These are phyloP conservation scores for Rhodosporidiobolus sp. DNA, from an alignment of 768 basidiomycete species.

Conservation along the genomic window DNA sequence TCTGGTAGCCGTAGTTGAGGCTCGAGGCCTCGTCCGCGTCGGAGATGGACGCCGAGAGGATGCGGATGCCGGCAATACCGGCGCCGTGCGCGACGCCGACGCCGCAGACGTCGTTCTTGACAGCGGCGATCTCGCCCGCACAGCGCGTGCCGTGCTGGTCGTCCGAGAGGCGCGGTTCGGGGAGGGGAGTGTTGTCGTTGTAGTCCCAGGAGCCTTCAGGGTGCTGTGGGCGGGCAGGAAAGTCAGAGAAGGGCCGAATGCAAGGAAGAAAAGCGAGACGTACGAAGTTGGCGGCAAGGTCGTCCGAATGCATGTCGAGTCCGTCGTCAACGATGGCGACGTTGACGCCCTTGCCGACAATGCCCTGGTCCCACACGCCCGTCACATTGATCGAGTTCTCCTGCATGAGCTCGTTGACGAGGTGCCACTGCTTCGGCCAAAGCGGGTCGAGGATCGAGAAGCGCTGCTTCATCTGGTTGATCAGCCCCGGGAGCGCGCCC, in stretches of 20 bases:
- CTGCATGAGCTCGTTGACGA: conserved; percentile 78
- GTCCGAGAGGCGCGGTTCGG: conserved; percentile 79
- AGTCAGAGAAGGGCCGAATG: background rate
- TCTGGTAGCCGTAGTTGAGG: conserved; percentile 88
- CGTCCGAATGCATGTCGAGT: conserved; percentile 76
- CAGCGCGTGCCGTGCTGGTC: conserved; percentile 98
- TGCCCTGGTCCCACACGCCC: conserved; percentile 81
- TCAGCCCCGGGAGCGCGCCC: background rate
- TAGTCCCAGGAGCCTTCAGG: conserved; percentile 88
- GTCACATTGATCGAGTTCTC: conserved; percentile 83
- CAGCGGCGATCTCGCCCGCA: conserved; percentile 92
- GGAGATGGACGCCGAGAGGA: conserved; percentile 88
- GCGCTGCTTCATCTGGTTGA: conserved; percentile 54
- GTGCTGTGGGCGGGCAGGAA: conserved; percentile 55
- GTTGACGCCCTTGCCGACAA: conserved; percentile 80
- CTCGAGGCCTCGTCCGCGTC: conserved; percentile 94
- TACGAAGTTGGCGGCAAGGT: conserved; percentile 88
- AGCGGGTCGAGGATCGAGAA: conserved; percentile 76
- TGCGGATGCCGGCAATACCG: conserved; percentile 88
- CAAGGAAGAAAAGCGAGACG: conserved; percentile 47
- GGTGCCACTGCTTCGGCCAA: conserved; percentile 86
- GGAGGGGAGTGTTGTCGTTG: conserved; percentile 84
- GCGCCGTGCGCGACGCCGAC: conserved; percentile 89
- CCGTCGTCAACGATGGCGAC: conserved; percentile 93
- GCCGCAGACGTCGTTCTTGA: conserved; percentile 87